Evolutionary conservation across 805 yeast genomes (phyloP), one percentile per base, ranked within the genome.

Genomic region (Starmerella vitae): DNA sequence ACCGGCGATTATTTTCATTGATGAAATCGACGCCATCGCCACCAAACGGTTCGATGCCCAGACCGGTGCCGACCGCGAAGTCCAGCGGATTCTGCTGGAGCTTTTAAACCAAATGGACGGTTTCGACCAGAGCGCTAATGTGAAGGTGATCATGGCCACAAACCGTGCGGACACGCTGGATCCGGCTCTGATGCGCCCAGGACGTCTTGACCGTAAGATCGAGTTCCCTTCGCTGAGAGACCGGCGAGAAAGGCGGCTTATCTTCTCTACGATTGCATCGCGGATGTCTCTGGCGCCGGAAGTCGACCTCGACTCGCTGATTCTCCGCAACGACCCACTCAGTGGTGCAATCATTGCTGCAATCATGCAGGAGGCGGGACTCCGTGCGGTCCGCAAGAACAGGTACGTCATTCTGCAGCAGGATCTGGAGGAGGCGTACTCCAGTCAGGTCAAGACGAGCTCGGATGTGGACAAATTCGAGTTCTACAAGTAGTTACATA

Each of bases 11-110:
- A 91, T 91, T 45, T 91, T 91, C 63, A 91, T 91, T 52, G 99
- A 91, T 67, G 99, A 91, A 67, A 86, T 91, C 54, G 98, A 91
- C 64, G 95, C 99, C 25, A 91, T 91, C 61, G 99, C 98, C 40
- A 91, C 98, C 30, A 91, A 91, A 63, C 82, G 99, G 65, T 91
- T 91, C 55, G 98, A 91, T 64, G 99, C 98, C 19, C 98, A 91
- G 67, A 91, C 99, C 3, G 98, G 98, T 59, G 97, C 98, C 26
- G 99, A 91, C 65, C 77, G 98, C 64, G 99, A 91, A 66, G 98
- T 91, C 39, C 99, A 91, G 66, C 83, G 99, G 67, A 91, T 88
- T 50, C 69, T 91, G 61, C 78, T 91, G 57, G 99, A 91, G 66
- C 70, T 91, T 57, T 71, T 91, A 55, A 91, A 93, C 54, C 99